Conservation (phyloP, 305 asterid species). For the Fraxinus baroniana region DNA sequence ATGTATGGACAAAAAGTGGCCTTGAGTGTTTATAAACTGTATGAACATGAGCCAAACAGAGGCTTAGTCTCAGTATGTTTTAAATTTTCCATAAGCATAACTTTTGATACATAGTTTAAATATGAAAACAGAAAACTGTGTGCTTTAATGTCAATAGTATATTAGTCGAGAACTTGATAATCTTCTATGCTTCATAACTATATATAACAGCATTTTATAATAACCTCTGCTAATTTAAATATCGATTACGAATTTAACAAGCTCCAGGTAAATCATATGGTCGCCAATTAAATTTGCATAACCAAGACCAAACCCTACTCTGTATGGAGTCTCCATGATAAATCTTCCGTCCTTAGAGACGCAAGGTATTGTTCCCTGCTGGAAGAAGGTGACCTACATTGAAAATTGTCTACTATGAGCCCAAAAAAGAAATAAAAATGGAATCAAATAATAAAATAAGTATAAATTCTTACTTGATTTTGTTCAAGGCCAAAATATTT, state of each 20-base stretch:
- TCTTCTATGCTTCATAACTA: conserved; percentile 2
- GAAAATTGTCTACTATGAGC: conserved; percentile 29
- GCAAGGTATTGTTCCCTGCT: conserved; percentile 97
- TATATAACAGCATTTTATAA: background rate
- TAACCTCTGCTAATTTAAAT: background rate
- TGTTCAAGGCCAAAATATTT: conserved; percentile 95
- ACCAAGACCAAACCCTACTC: conserved; percentile 50
- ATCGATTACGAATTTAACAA: conserved; percentile 5
- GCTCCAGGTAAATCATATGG: conserved; percentile 20
- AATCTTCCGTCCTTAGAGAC: conserved; percentile 90
- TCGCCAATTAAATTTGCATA: background rate
- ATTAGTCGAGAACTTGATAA: background rate
- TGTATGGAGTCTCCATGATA: conserved; percentile 88
- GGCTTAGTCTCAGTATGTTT: background rate
- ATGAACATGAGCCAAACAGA: background rate
- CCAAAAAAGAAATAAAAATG: conserved; percentile 7
- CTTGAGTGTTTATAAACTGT: background rate
- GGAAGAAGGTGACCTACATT: conserved; percentile 88
- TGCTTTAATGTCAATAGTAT: background rate
- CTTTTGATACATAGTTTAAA: background rate
- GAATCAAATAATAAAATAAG: conserved; percentile 13
- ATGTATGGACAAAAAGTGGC: background rate
- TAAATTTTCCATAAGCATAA: conserved; percentile 1
- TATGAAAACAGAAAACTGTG: background rate
- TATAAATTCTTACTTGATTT: conserved; percentile 65